Percentiles rank a stretch among this genome's conserved stretches.
Conservation (phyloP, 306 rosid species). For the Ceratonia siliqua region DNA sequence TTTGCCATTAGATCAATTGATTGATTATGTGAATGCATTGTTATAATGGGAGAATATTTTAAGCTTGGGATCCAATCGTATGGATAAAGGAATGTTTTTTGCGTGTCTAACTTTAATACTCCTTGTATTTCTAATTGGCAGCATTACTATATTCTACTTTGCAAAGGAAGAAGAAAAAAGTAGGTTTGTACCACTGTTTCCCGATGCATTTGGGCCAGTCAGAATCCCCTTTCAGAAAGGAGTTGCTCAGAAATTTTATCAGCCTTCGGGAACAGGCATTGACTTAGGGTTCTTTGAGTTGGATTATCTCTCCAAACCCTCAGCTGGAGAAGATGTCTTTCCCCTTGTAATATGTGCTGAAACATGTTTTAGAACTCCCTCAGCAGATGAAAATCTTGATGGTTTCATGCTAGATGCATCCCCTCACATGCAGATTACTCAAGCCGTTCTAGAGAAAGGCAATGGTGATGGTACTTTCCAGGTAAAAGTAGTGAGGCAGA, state of each 20-base stretch:
- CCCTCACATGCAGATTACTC: constrained; percentile 84
- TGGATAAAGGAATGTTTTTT: not conserved
- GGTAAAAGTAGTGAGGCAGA: constrained; percentile 79
- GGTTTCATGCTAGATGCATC: constrained; percentile 44
- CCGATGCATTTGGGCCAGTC: constrained; percentile 68
- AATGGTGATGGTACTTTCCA: constrained; percentile 52
- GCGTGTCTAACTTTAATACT: constrained; percentile 26
- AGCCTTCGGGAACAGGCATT: constrained; percentile 91
- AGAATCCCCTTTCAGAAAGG: constrained; percentile 78
- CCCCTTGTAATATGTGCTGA: constrained; percentile 87
- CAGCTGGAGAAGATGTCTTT: constrained; percentile 70
- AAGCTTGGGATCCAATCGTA: not conserved
- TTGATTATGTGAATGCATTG: not conserved
- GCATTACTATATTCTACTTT: constrained; percentile 79
- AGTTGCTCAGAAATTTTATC: constrained; percentile 69
- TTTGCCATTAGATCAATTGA: not conserved
- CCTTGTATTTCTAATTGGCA: constrained; percentile 43
- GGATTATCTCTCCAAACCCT: constrained; percentile 81
- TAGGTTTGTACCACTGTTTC: constrained; percentile 67
- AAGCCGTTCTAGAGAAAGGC: constrained; percentile 77
- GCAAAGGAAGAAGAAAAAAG: constrained; percentile 87
- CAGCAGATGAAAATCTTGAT: constrained; percentile 41
- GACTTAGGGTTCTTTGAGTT: constrained; percentile 87
- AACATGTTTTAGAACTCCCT: constrained; percentile 44
- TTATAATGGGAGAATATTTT: not conserved